These are phyloP conservation scores for Silybum marianum DNA, from an alignment of 129 eudicot genomes.

Conservation along the genomic window DNA sequence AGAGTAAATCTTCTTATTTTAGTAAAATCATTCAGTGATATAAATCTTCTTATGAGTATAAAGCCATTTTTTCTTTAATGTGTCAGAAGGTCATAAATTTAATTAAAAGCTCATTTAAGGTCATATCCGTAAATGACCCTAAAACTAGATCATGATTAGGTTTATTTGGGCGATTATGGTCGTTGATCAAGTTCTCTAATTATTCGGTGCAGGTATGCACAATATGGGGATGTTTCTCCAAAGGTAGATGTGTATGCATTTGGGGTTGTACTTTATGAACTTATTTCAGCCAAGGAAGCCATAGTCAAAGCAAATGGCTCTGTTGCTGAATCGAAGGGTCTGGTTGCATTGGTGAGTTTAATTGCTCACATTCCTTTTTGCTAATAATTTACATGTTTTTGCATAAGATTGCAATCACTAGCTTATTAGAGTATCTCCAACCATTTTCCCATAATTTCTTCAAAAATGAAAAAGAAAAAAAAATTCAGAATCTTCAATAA, in stretches of 20 bases:
- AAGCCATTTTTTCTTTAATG: too few species aligned
- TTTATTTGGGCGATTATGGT: background rate
- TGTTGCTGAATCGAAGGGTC: constrained; percentile 64
- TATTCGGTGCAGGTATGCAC: constrained; percentile 71
- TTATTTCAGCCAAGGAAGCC: constrained; percentile 93
- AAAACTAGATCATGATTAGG: background rate
- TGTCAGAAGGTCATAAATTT: background rate
- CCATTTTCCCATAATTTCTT: background rate
- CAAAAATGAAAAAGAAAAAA: background rate
- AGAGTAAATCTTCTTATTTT: constrained; percentile 61
- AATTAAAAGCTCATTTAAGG: background rate
- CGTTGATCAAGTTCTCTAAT: constrained; percentile 15
- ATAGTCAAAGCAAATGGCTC: constrained; percentile 65
- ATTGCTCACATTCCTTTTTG: background rate
- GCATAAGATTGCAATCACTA: background rate
- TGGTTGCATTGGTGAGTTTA: constrained; percentile 73
- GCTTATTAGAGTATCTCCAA: background rate
- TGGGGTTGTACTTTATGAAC: constrained; percentile 92
- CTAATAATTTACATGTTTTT: background rate
- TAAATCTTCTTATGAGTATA: too few species aligned
- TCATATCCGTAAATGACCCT: background rate
- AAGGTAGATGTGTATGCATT: constrained; percentile 95
- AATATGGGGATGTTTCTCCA: constrained; percentile 80
- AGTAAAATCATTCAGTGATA: background rate
- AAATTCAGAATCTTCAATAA: background rate